Conservation (phyloP, 2,329 filamentous ascomycete genomes). For the Aspergillus alliaceus region DNA sequence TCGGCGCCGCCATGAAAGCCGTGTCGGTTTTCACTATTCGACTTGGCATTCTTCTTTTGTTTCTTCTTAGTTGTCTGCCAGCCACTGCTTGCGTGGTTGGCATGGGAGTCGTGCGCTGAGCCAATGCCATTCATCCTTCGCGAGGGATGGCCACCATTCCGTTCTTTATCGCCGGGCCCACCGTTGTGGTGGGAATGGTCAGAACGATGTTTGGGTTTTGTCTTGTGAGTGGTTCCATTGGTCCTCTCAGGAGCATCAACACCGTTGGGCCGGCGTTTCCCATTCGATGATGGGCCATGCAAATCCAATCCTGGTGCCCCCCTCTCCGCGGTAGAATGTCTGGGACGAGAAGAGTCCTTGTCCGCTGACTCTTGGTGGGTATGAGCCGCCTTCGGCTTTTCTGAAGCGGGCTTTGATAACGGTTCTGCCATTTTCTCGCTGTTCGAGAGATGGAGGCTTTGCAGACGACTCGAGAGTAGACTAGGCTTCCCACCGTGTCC, state of each 20-base stretch:
- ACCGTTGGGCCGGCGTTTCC: slow-evolving; percentile 34
- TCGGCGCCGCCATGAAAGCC: slow-evolving; percentile 34
- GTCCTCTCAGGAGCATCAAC: slow-evolving; percentile 32
- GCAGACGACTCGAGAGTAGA: slow-evolving; percentile 38
- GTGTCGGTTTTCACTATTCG: slow-evolving; percentile 31
- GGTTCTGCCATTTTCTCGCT: slow-evolving; percentile 29
- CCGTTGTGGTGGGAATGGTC: slow-evolving; percentile 24
- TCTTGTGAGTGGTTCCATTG: slow-evolving; percentile 34
- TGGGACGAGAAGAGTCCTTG: slow-evolving; percentile 33
- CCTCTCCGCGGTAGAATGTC: slow-evolving; percentile 25
- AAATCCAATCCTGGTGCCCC: slow-evolving; percentile 31
- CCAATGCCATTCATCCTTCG: slow-evolving; percentile 34
- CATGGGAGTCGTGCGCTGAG: slow-evolving; percentile 26
- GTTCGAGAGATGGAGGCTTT: slow-evolving; percentile 40
- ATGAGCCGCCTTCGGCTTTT: slow-evolving; percentile 23
- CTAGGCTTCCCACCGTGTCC: slow-evolving; percentile 31
- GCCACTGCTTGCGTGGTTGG: slow-evolving; percentile 24
- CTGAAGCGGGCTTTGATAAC: slow-evolving; percentile 22
- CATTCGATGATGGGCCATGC: slow-evolving; percentile 29
- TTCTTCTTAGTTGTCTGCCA: slow-evolving; percentile 50
- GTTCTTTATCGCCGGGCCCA: slow-evolving; percentile 30
- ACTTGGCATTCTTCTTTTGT: slow-evolving; percentile 39
- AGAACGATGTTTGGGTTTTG: slow-evolving; percentile 36
- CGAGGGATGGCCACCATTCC: slow-evolving; percentile 24
- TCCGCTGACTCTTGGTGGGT: slow-evolving; percentile 20